Evolutionary conservation across 2,329 filamentous ascomycete genomes (phyloP).

Genomic region (Dendryphion nanum): DNA sequence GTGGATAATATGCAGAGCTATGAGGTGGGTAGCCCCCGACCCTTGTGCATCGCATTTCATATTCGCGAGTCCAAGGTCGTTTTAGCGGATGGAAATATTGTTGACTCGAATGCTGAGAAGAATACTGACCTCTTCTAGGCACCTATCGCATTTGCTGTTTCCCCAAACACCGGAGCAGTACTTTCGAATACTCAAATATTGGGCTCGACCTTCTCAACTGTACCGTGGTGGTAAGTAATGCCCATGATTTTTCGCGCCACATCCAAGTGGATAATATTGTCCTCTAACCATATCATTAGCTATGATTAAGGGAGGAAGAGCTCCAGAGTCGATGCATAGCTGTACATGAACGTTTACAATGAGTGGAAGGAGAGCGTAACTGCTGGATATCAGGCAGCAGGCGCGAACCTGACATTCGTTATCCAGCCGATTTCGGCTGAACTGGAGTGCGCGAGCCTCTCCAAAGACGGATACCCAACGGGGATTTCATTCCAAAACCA

Average conservation of each 20-base stretch:
- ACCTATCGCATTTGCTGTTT: slow-evolving; percentile 1
- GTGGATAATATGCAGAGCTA: too few species aligned
- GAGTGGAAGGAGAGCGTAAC: slow-evolving; percentile 5
- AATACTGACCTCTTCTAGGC: too few species aligned
- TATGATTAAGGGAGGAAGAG: slow-evolving; percentile 21
- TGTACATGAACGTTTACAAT: slow-evolving; percentile 26
- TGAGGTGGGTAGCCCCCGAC: too few species aligned
- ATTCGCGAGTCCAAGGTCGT: too few species aligned
- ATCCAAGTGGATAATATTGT: too few species aligned
- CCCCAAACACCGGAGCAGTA: slow-evolving; percentile 2
- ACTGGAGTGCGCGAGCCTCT: neutral
- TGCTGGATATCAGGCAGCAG: slow-evolving; percentile 1
- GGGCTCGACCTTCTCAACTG: neutral
- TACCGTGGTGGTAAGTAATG: neutral
- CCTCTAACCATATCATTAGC: too few species aligned
- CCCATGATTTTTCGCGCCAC: too few species aligned
- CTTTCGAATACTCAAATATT: neutral
- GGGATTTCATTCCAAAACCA: slow-evolving; percentile 2
- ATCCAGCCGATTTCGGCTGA: slow-evolving; percentile 3
- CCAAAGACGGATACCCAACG: slow-evolving; percentile 4
- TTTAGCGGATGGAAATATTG: too few species aligned
- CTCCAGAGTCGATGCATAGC: slow-evolving; percentile 16
- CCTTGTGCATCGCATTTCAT: too few species aligned
- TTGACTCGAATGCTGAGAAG: too few species aligned
- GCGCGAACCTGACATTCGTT: slow-evolving; percentile 9